Percentiles rank a stretch among this genome's conserved stretches.
Conservation (phyloP, 2,329 filamentous ascomycete genomes). For the Keithomyces neogunnii region DNA sequence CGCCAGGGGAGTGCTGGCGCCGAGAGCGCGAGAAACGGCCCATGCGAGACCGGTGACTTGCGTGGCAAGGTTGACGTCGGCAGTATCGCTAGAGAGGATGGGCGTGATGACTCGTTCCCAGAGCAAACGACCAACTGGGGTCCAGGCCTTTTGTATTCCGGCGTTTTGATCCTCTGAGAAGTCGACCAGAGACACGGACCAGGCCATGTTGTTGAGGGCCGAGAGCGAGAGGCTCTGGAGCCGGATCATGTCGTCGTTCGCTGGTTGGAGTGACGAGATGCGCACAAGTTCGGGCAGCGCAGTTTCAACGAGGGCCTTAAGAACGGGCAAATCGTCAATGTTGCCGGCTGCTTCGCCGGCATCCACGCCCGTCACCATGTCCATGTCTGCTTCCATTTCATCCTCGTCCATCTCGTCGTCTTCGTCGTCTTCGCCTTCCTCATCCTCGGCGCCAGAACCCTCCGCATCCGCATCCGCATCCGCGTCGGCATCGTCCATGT, state of each 20-base stretch:
- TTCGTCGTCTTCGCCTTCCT: constrained; percentile 29
- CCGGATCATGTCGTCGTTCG: constrained; percentile 30
- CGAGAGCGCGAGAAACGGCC: constrained; percentile 51
- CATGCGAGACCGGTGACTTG: constrained; percentile 57
- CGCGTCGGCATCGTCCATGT: constrained; percentile 25
- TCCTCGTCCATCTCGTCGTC: constrained; percentile 49
- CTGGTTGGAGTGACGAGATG: constrained; percentile 31
- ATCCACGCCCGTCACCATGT: constrained; percentile 47
- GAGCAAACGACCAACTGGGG: constrained; percentile 41
- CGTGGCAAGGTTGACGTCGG: constrained; percentile 52
- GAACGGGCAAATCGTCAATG: constrained; percentile 45
- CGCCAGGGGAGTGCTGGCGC: constrained; percentile 37
- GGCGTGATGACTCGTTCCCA: constrained; percentile 50
- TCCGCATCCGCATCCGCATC: constrained; percentile 24
- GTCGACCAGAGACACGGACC: constrained; percentile 55
- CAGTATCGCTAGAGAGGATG: constrained; percentile 52
- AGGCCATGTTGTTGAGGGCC: constrained; percentile 58
- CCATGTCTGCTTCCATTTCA: constrained; percentile 56
- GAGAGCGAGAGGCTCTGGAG: constrained; percentile 48
- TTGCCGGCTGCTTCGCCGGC: constrained; percentile 28
- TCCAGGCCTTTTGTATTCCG: constrained; percentile 45
- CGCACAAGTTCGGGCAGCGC: constrained; percentile 37
- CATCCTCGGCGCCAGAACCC: constrained; percentile 25
- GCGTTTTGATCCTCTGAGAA: constrained; percentile 46
- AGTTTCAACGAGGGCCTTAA: constrained; percentile 32